Percentiles rank a stretch among this genome's conserved stretches.
phyloP scores from a whole-genome alignment of 192 early-diverging fungal species.

The Entophlyctis luteolus region DNA sequence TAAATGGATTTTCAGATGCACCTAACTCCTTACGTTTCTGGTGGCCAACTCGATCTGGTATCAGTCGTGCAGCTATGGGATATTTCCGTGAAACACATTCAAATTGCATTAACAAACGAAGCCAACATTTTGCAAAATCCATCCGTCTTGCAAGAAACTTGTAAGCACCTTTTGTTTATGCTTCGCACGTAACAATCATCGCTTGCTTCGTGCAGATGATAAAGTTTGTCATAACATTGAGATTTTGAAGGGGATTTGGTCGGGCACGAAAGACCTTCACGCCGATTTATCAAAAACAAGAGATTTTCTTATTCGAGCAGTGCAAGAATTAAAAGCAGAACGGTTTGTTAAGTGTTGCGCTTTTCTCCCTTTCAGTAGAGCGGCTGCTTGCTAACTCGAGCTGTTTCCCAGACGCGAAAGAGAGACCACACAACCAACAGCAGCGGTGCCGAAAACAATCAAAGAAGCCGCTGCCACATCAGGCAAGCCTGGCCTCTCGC shows the following conservation, averaged over 20 bases:
- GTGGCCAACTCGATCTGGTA: neutral
- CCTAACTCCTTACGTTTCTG: neutral
- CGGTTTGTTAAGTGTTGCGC: neutral
- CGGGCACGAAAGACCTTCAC: neutral
- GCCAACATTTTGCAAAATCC: too few species aligned
- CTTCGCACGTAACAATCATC: too few species aligned
- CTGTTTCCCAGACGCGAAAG: too few species aligned
- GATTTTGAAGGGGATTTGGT: neutral
- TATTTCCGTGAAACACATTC: neutral
- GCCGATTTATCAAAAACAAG: neutral
- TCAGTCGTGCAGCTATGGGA: slow-evolving; percentile 2
- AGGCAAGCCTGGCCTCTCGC: neutral
- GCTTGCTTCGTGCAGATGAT: neutral
- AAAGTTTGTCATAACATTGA: neutral
- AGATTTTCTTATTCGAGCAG: neutral
- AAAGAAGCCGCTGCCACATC: neutral
- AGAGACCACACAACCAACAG: neutral
- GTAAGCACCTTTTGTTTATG: neutral
- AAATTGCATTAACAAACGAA: too few species aligned
- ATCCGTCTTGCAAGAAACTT: neutral
- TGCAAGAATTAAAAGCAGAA: neutral
- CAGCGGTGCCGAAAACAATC: neutral
- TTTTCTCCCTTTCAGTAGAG: too few species aligned
- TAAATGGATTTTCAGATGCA: neutral
- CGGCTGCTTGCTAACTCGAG: neutral